Percentiles rank a stretch among this genome's conserved stretches.
These are phyloP conservation scores for Lactarius sanguifluus DNA, from an alignment of 768 basidiomycete species.

Conservation along the genomic window DNA sequence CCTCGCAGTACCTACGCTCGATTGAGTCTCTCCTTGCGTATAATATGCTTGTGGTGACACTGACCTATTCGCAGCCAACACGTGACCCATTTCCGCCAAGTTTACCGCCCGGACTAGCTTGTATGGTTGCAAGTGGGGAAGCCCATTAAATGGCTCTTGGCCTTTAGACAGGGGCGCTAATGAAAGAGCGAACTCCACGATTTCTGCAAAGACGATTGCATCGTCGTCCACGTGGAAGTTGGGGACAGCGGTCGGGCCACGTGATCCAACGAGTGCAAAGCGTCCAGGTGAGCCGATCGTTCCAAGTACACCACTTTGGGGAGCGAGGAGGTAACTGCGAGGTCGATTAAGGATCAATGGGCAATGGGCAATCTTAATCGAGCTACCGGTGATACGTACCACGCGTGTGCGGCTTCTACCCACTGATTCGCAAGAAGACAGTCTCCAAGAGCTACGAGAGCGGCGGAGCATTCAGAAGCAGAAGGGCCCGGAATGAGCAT, in stretches of 20 bases:
- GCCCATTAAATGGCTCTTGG: conserved; percentile 79
- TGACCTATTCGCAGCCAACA: conserved; percentile 74
- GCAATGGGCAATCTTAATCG: neutral
- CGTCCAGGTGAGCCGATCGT: conserved; percentile 68
- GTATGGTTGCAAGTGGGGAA: conserved; percentile 87
- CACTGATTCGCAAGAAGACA: conserved; percentile 69
- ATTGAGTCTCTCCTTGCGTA: conserved; percentile 11
- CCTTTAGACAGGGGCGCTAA: conserved; percentile 73
- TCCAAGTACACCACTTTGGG: conserved; percentile 72
- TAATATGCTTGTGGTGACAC: conserved; percentile 21
- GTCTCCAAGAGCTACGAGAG: conserved; percentile 84
- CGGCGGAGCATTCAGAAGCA: conserved; percentile 64
- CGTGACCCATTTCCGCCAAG: conserved; percentile 80
- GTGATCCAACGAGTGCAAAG: conserved; percentile 71
- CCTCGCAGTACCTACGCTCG: conserved; percentile 85
- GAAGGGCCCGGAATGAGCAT: conserved; percentile 78
- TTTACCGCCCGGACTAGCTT: conserved; percentile 72
- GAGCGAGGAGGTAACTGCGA: conserved; percentile 80
- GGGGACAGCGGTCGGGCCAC: conserved; percentile 50
- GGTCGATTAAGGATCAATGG: conserved; percentile 4
- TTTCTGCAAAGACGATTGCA: conserved; percentile 81
- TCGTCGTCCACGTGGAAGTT: conserved; percentile 67
- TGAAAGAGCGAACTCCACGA: conserved; percentile 87
- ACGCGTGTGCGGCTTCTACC: conserved; percentile 85
- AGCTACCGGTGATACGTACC: conserved; percentile 54